phyloP scores from a whole-genome alignment of 129 eudicot species.

The Lactuca saligna region DNA sequence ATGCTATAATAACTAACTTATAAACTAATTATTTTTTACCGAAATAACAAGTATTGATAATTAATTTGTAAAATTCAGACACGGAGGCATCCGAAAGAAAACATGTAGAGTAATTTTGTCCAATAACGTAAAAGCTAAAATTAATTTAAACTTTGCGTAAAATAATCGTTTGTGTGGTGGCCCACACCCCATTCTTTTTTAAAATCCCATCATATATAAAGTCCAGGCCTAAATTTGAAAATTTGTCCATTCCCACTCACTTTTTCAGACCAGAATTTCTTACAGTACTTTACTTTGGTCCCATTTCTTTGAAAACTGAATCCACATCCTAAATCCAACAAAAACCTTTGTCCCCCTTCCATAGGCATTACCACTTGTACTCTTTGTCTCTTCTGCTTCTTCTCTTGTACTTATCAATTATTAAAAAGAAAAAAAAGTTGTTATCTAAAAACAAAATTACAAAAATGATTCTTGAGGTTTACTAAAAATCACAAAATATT shows the following conservation, averaged over 20 bases:
- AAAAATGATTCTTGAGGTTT: no score
- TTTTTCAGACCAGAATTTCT: constrained; percentile 42
- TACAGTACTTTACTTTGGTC: background rate
- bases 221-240: constrained; percentile 41
- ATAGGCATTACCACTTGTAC: constrained; percentile 36
- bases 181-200: constrained; percentile 14
- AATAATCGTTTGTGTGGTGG: constrained; percentile 16
- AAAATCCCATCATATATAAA: constrained; percentile 29
- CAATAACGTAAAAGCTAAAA: background rate
- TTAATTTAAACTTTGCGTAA: background rate
- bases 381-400: constrained; percentile 26
- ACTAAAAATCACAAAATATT: no score
- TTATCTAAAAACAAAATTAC: no score
- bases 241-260: constrained; percentile 36
- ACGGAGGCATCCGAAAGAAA: no score
- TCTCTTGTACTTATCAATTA: constrained; percentile 5
- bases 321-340: constrained; percentile 22
- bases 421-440: background rate
- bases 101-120: no score
- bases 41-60: no score
- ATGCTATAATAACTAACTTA: no score
- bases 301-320: constrained; percentile 31
- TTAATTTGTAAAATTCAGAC: no score
- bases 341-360: constrained; percentile 32
- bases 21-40: no score